Percentiles rank a stretch among this genome's conserved stretches.
Evolutionary conservation across 768 basidiomycete genomes (phyloP).

Genomic region (Amanita pseudoporphyria): DNA sequence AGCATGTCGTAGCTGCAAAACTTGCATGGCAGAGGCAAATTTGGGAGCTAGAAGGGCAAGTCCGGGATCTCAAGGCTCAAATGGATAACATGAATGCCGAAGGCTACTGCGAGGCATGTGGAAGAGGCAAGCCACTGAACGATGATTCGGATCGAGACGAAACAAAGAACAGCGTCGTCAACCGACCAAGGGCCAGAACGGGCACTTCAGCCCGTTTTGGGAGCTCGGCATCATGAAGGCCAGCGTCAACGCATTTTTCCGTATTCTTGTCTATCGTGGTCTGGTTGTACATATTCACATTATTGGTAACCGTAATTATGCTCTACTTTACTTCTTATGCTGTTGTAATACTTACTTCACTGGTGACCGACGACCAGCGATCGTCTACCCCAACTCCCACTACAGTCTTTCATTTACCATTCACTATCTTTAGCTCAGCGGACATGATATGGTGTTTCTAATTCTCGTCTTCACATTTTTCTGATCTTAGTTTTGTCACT

Average conservation of each 20-base stretch:
- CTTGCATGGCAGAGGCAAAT: constrained; percentile 65
- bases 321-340: background rate
- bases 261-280: background rate
- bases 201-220: constrained; percentile 56
- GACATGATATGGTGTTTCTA: background rate
- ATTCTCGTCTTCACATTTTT: background rate
- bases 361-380: background rate
- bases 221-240: constrained; percentile 30
- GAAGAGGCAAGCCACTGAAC: constrained; percentile 29
- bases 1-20: constrained; percentile 48
- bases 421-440: background rate
- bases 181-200: constrained; percentile 61
- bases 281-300: background rate
- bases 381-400: background rate
- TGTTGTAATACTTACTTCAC: constrained; percentile 5
- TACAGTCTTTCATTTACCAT: background rate
- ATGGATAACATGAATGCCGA: constrained; percentile 41
- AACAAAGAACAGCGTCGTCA: constrained; percentile 33
- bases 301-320: background rate
- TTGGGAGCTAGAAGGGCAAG: constrained; percentile 67
- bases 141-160: background rate
- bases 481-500: background rate
- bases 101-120: constrained; percentile 51
- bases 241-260: background rate
- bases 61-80: constrained; percentile 63